Percentiles rank a stretch among this genome's conserved stretches.
Evolutionary conservation across 2,329 filamentous ascomycete species (phyloP).

Genomic region (Colletotrichum noveboracense): DNA sequence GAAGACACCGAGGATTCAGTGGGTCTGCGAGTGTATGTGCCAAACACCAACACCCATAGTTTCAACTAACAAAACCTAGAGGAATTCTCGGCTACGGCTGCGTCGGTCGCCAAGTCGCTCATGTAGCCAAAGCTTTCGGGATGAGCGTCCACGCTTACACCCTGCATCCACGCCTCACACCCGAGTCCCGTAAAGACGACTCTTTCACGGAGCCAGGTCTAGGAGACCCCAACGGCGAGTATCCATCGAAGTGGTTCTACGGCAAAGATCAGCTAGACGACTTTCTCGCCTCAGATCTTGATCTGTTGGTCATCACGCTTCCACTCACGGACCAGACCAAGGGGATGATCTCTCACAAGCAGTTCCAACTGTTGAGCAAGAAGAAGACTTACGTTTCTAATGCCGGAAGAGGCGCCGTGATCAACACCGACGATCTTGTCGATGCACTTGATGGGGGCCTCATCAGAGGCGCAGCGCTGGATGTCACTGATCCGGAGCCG

Average conservation of each 20-base stretch:
- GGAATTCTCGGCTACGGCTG: conserved; percentile 60
- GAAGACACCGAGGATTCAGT: conserved; percentile 47
- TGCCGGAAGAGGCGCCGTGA: conserved; percentile 66
- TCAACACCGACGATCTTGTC: conserved; percentile 62
- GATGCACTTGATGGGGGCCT: conserved; percentile 67
- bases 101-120: conserved; percentile 58
- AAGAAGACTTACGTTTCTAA: conserved; percentile 70
- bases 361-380: conserved; percentile 52
- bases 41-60: not conserved
- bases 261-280: conserved; percentile 53
- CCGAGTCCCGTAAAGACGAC: conserved; percentile 66
- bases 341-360: conserved; percentile 53
- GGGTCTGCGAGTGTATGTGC: conserved; percentile 53
- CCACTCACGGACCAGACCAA: conserved; percentile 55
- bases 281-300: conserved; percentile 56
- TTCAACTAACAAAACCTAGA: conserved; percentile 27
- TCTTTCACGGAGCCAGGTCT: conserved; percentile 74
- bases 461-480: conserved; percentile 71
- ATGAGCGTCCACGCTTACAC: conserved; percentile 80
- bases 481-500: conserved; percentile 83
- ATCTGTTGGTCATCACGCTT: conserved; percentile 56
- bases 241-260: conserved; percentile 57
- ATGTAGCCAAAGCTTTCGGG: conserved; percentile 69
- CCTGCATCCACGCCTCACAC: conserved; percentile 69
- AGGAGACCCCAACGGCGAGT: conserved; percentile 53